phyloP scores from a whole-genome alignment of 345 rosid genomes.

The Corymbia maculata region DNA sequence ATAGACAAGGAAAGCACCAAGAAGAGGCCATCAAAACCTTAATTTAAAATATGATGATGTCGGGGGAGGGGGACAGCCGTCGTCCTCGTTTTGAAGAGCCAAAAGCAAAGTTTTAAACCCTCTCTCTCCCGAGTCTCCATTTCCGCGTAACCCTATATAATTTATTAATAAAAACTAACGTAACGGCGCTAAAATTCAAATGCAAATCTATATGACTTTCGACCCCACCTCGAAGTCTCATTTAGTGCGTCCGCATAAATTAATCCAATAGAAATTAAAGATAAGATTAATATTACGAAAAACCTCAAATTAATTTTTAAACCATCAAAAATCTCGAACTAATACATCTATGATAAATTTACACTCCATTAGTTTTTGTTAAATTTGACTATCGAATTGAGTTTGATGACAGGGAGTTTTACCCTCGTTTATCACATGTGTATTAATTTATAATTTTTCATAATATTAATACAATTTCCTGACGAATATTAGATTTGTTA shows the following conservation, averaged over 20 bases:
- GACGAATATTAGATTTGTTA: rapidly evolving
- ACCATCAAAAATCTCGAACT: rapidly evolving
- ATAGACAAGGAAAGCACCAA: background rate
- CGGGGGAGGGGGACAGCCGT: background rate
- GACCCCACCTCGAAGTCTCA: background rate
- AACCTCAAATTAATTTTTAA: rapidly evolving
- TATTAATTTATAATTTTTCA: too few species aligned
- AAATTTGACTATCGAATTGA: rapidly evolving
- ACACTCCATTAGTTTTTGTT: rapidly evolving
- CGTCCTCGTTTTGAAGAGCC: background rate
- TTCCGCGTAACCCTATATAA: background rate
- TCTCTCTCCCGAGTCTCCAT: background rate
- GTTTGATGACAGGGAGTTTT: rapidly evolving
- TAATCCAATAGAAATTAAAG: background rate
- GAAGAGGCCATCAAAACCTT: background rate
- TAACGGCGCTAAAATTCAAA: background rate
- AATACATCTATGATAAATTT: rapidly evolving
- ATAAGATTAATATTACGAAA: background rate
- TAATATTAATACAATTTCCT: background rate
- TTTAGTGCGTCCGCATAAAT: rapidly evolving
- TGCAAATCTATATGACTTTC: background rate
- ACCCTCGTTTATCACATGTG: rapidly evolving
- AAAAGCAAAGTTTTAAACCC: background rate
- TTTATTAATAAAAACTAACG: background rate
- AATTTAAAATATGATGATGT: background rate